These are phyloP conservation scores for Endotrypanum monterogeii DNA, from an alignment of 208 protist genomes.

Conservation along the genomic window DNA sequence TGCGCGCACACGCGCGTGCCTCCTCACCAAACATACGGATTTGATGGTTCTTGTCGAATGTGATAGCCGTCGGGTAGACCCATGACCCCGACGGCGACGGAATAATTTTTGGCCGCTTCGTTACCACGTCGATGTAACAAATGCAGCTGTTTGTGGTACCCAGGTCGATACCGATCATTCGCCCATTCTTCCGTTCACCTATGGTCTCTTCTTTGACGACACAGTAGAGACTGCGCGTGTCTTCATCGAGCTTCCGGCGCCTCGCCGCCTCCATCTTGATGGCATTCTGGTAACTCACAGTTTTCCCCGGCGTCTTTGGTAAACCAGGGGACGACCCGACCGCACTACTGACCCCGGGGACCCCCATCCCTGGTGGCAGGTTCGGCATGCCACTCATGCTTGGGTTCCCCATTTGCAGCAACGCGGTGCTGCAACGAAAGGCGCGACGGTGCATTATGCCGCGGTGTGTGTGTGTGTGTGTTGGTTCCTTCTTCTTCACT, in stretches of 20 bases:
- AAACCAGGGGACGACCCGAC: conserved; percentile 20
- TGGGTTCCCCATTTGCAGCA: conserved; percentile 44
- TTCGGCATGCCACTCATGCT: conserved; percentile 18
- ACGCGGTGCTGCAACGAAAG: conserved; percentile 31
- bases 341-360: background rate
- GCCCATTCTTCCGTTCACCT: conserved; percentile 50
- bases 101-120: conserved; percentile 86
- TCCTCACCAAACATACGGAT: conserved; percentile 89
- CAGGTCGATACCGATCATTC: conserved; percentile 97
- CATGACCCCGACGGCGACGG: conserved; percentile 91
- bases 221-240: conserved; percentile 59
- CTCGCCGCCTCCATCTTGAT: conserved; percentile 82
- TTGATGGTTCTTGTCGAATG: conserved; percentile 91
- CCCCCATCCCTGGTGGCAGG: conserved; percentile 15
- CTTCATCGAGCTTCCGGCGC: conserved; percentile 69
- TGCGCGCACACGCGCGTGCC: conserved; percentile 83
- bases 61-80: conserved; percentile 92
- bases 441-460: conserved; percentile 34
- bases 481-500: background rate
- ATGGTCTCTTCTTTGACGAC: conserved; percentile 81
- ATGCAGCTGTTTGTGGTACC: conserved; percentile 98
- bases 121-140: conserved; percentile 82
- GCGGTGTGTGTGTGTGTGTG: background rate
- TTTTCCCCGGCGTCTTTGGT: conserved; percentile 31
- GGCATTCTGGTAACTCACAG: conserved; percentile 75